Evolutionary conservation across 2,329 filamentous ascomycete species (phyloP).

Genomic region (Byssochlamys sp.): DNA sequence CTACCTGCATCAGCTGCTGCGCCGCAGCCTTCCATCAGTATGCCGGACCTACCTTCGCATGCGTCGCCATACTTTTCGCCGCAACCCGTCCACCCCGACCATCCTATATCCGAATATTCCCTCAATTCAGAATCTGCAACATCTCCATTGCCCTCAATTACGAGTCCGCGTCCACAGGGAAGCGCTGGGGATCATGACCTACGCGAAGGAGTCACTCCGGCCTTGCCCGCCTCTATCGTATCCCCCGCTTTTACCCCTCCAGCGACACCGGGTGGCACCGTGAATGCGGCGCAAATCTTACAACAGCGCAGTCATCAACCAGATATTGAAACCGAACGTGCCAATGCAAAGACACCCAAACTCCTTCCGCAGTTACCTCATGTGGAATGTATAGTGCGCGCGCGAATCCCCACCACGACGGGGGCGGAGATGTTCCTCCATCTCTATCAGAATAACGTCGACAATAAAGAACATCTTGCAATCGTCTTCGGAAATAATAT

Average conservation of each 20-base stretch:
- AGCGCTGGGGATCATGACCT: conserved; percentile 13
- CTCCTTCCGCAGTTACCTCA: conserved; percentile 67
- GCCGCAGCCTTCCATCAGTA: conserved; percentile 20
- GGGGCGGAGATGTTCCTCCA: conserved; percentile 96
- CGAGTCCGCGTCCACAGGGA: conserved; percentile 7
- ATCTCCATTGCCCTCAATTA: conserved; percentile 2
- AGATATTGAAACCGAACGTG: conserved; percentile 20
- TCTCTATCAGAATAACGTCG: conserved; percentile 82
- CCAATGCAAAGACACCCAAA: conserved; percentile 52
- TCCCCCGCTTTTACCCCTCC: conserved; percentile 46
- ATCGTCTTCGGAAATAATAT: conserved; percentile 92
- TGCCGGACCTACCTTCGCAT: conserved; percentile 49
- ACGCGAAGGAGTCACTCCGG: conserved; percentile 31
- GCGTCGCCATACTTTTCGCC: conserved; percentile 42
- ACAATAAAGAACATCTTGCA: conserved; percentile 91
- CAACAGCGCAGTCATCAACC: conserved; percentile 21
- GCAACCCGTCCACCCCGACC: conserved; percentile 18
- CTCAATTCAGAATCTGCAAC: conserved; percentile 8
- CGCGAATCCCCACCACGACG: conserved; percentile 82
- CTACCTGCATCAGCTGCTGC: conserved; percentile 1
- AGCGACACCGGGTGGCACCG: conserved; percentile 32
- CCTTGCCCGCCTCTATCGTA: conserved; percentile 43
- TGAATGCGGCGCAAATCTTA: conserved; percentile 21
- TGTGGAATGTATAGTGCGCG: conserved; percentile 88
- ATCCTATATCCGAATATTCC: conserved; percentile 13